Conservation (phyloP, 768 basidiomycete species). For the Lactarius deliciosus region DNA sequence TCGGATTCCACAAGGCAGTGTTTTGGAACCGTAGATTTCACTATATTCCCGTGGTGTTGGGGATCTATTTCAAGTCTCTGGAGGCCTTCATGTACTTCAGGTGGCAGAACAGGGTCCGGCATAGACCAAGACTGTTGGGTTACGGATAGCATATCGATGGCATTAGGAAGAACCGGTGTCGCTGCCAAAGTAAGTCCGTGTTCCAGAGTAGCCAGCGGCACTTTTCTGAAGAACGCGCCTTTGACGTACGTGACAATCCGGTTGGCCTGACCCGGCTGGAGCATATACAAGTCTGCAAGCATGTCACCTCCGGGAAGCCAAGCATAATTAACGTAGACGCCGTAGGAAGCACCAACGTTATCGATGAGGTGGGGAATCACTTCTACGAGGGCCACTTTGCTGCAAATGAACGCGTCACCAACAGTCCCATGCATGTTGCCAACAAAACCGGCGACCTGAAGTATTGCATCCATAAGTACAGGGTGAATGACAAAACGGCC, state of each 20-base stretch:
- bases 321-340: constrained; percentile 50
- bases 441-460: constrained; percentile 71
- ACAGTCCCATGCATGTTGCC: constrained; percentile 54
- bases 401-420: constrained; percentile 65
- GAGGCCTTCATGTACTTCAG: neutral
- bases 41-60: neutral
- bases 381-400: constrained; percentile 48
- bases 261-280: constrained; percentile 40
- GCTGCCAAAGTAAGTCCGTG: constrained; percentile 42
- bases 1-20: neutral
- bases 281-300: constrained; percentile 51
- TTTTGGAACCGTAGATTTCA: neutral
- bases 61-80: neutral
- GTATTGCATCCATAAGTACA: constrained; percentile 62
- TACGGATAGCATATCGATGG: neutral
- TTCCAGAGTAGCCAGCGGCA: constrained; percentile 51
- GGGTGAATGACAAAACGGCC: constrained; percentile 47
- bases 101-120: neutral
- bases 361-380: constrained; percentile 46
- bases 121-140: neutral
- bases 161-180: neutral
- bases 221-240: constrained; percentile 58
- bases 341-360: constrained; percentile 42
- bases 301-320: constrained; percentile 48
- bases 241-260: constrained; percentile 55